phyloP scores from a whole-genome alignment of 2,329 filamentous ascomycete genomes.

The Verticillium nubilum region DNA sequence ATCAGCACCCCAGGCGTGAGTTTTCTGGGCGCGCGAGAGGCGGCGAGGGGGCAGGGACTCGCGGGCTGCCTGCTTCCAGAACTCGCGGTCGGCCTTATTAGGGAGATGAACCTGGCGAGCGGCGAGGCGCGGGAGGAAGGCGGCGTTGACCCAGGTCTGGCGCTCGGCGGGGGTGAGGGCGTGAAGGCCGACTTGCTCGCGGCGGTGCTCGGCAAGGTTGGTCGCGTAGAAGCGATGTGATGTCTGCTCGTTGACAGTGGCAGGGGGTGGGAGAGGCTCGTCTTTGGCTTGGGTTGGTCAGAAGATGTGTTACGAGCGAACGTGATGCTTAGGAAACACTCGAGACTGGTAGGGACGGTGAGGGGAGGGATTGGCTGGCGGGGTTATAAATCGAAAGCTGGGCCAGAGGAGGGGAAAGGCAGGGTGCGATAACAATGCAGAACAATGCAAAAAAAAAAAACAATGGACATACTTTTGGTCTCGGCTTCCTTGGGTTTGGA shows the following conservation, averaged over 20 bases:
- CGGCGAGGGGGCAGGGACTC: slow-evolving; percentile 43
- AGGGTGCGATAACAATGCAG: neutral
- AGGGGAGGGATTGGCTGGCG: neutral
- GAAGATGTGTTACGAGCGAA: too few relatives aligned
- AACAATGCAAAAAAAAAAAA: neutral
- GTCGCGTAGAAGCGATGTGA: slow-evolving; percentile 42
- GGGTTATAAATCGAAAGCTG: neutral
- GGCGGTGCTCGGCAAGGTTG: slow-evolving; percentile 40
- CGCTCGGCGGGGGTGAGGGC: slow-evolving; percentile 42
- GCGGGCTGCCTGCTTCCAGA: slow-evolving; percentile 52
- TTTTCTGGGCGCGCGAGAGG: slow-evolving; percentile 19
- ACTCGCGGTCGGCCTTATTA: slow-evolving; percentile 48
- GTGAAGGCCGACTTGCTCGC: slow-evolving; percentile 37
- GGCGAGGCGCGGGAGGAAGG: slow-evolving; percentile 37
- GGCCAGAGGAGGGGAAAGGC: neutral
- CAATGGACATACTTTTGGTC: slow-evolving; percentile 8
- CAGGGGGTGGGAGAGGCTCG: slow-evolving; percentile 26
- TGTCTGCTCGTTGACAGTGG: slow-evolving; percentile 44
- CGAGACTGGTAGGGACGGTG: neutral
- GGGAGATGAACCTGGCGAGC: slow-evolving; percentile 26
- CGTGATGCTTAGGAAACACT: too few relatives aligned
- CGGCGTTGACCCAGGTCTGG: slow-evolving; percentile 41
- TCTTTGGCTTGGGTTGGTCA: too few relatives aligned
- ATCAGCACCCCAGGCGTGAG: slow-evolving; percentile 45
- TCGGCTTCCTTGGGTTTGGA: slow-evolving; percentile 22